These are phyloP conservation scores for Brasilioporus rufonigricans DNA, from an alignment of 768 basidiomycete genomes.

Conservation along the genomic window DNA sequence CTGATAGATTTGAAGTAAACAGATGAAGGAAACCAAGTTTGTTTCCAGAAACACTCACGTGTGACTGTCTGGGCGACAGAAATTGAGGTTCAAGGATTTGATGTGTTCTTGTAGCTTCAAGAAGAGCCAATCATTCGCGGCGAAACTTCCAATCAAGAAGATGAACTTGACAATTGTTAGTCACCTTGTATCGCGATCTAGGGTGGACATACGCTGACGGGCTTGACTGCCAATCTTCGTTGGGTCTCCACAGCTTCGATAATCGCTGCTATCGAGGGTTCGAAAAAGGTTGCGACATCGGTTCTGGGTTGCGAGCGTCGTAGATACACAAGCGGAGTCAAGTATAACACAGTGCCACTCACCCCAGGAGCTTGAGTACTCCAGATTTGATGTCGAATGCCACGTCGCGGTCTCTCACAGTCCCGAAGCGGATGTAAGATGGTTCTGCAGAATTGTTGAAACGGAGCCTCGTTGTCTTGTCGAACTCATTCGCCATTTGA, in stretches of 20 bases:
- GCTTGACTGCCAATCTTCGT: constrained; percentile 12
- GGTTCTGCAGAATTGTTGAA: constrained; percentile 40
- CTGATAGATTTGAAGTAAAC: constrained; percentile 21
- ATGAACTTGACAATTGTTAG: constrained; percentile 27
- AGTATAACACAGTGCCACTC: not conserved
- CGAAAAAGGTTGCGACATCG: constrained; percentile 31
- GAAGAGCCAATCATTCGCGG: constrained; percentile 44
- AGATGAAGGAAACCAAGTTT: not conserved
- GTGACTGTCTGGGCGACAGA: constrained; percentile 51
- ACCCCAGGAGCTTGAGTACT: constrained; percentile 44
- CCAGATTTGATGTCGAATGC: constrained; percentile 43
- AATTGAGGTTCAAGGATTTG: constrained; percentile 34
- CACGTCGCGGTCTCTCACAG: constrained; percentile 39
- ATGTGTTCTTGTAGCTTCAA: constrained; percentile 31
- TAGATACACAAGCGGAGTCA: not conserved
- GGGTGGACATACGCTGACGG: constrained; percentile 24
- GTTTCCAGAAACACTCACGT: constrained; percentile 36
- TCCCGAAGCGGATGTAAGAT: constrained; percentile 49
- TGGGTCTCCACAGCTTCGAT: constrained; percentile 27
- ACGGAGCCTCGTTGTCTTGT: constrained; percentile 45
- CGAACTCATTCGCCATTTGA: constrained; percentile 43
- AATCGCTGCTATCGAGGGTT: constrained; percentile 24
- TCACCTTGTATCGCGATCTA: not conserved
- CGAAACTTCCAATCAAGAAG: constrained; percentile 46
- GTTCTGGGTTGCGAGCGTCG: constrained; percentile 10